phyloP scores from a whole-genome alignment of 1,139 yeast species.

The Debaryomyces nepalensis region DNA sequence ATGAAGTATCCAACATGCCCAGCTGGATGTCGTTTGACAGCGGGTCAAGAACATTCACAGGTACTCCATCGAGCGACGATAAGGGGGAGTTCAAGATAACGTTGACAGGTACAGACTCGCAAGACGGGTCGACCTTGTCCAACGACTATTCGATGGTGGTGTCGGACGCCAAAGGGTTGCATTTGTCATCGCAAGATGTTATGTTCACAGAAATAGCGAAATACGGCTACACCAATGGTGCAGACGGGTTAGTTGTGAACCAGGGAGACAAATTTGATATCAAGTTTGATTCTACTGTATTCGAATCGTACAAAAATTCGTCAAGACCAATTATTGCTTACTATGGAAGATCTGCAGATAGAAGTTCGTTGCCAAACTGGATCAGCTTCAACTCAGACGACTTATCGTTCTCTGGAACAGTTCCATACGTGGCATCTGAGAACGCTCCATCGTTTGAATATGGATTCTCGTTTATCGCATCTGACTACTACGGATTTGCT shows the following conservation, averaged over 20 bases:
- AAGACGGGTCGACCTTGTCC: conserved; percentile 47
- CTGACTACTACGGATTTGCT: conserved; percentile 77
- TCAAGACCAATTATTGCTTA: conserved; percentile 60
- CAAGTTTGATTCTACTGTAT: conserved; percentile 62
- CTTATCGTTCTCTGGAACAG: conserved; percentile 81
- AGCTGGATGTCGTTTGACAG: conserved; percentile 78
- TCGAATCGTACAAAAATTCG: conserved; percentile 49
- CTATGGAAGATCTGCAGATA: conserved; percentile 80
- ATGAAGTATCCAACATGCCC: conserved; percentile 66
- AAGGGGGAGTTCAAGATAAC: conserved; percentile 53
- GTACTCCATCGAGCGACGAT: conserved; percentile 59
- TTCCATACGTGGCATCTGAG: conserved; percentile 82
- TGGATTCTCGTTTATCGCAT: conserved; percentile 74
- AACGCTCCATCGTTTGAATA: conserved; percentile 86
- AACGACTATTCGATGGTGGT: conserved; percentile 63
- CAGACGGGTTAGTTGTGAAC: conserved; percentile 69
- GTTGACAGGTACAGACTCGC: conserved; percentile 67
- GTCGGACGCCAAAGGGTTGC: conserved; percentile 58
- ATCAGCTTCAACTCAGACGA: conserved; percentile 63
- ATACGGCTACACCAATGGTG: conserved; percentile 73
- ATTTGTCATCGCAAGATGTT: conserved; percentile 38
- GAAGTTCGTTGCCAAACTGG: conserved; percentile 94
- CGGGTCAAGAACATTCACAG: conserved; percentile 62
- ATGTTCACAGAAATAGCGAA: conserved; percentile 56
- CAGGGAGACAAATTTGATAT: conserved; percentile 72